Conservation (phyloP, 257 asterid genomes). For the Lantana camara region DNA sequence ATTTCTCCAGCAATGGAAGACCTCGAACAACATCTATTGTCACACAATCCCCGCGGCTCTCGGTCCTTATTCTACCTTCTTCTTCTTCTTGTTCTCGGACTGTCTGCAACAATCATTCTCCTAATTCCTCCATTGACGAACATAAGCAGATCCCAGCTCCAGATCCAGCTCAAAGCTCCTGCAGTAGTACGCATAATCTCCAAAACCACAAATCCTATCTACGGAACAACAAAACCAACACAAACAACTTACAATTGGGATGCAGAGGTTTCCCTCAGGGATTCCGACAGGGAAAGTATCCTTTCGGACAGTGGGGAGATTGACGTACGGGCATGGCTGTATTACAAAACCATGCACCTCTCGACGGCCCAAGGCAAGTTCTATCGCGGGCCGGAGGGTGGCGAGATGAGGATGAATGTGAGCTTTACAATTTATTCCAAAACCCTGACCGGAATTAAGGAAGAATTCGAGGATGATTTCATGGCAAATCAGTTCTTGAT, state of each 20-base stretch:
- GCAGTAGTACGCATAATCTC: too few relatives aligned
- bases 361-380: neutral
- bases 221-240: too few relatives aligned
- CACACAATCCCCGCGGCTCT: too few relatives aligned
- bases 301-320: too few relatives aligned
- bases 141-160: too few relatives aligned
- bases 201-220: too few relatives aligned
- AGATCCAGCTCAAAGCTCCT: neutral
- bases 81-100: neutral
- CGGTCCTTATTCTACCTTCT: neutral
- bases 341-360: neutral
- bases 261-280: too few relatives aligned
- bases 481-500: neutral
- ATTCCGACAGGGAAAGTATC: too few relatives aligned
- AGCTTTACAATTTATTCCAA: neutral
- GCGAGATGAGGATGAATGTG: neutral
- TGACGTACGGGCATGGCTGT: neutral
- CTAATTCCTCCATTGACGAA: neutral
- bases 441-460: too few relatives aligned
- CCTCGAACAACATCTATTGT: neutral
- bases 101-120: neutral
- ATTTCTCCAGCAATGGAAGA: neutral
- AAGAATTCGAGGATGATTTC: neutral
- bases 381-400: neutral
- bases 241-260: too few relatives aligned